Percentiles rank a stretch among this genome's conserved stretches.
phyloP scores from a whole-genome alignment of 2,329 filamentous ascomycete genomes.

The Diaporthe citrichinensis region DNA sequence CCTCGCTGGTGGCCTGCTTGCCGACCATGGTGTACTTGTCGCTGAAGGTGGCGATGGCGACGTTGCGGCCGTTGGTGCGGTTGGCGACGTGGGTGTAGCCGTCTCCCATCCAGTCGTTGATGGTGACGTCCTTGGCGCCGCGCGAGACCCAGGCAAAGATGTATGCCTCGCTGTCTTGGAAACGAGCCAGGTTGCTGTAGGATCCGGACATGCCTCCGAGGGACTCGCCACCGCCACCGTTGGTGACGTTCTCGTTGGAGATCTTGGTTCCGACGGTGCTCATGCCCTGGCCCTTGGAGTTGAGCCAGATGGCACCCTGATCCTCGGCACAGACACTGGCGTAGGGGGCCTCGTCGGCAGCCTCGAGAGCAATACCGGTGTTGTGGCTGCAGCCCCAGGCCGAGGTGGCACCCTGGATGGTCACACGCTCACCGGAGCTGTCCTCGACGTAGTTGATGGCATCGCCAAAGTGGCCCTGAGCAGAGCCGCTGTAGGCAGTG shows the following conservation, averaged over 20 bases:
- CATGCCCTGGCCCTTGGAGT: constrained; percentile 72
- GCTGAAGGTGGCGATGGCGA: constrained; percentile 69
- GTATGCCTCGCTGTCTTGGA: constrained; percentile 65
- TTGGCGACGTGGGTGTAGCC: constrained; percentile 67
- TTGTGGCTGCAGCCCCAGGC: constrained; percentile 76
- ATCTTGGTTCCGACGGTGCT: constrained; percentile 66
- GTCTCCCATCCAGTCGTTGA: constrained; percentile 70
- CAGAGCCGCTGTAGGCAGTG: constrained; percentile 68
- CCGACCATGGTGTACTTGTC: constrained; percentile 71
- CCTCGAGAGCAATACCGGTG: constrained; percentile 74
- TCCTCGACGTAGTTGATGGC: constrained; percentile 61
- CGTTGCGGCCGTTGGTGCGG: constrained; percentile 71
- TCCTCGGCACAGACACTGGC: constrained; percentile 73
- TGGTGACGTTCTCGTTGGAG: constrained; percentile 73
- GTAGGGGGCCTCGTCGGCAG: constrained; percentile 70
- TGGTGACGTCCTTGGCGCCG: constrained; percentile 67
- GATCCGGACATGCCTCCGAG: constrained; percentile 76
- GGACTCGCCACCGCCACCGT: constrained; percentile 70
- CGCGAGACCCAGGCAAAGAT: constrained; percentile 75
- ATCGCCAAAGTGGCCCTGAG: constrained; percentile 71
- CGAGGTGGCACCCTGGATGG: constrained; percentile 66
- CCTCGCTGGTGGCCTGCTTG: constrained; percentile 65
- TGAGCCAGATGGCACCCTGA: constrained; percentile 75
- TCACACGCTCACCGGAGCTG: constrained; percentile 61
- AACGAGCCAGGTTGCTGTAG: constrained; percentile 69